Conservation (phyloP, 176 grass and related monocot genomes). For the Coix lacrymajobi region DNA sequence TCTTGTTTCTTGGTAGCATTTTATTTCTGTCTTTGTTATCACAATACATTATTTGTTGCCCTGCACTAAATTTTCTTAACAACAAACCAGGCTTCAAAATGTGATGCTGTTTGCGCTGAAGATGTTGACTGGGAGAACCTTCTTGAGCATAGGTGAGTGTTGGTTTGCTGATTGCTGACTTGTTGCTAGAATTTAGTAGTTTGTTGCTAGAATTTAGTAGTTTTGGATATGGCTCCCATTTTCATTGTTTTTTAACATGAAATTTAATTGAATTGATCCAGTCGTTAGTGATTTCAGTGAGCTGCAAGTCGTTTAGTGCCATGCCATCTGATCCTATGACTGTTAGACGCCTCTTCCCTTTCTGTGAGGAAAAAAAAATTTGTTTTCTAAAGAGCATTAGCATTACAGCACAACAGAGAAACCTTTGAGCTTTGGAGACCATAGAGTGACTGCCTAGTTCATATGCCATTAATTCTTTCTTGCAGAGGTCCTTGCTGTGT, state of each 20-base stretch:
- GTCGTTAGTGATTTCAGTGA: background rate
- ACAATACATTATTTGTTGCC: background rate
- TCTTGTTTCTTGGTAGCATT: background rate
- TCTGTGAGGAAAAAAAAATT: background rate
- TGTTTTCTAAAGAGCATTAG: background rate
- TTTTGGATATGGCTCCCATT: background rate
- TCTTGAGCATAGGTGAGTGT: constrained; percentile 59
- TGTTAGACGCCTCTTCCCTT: background rate
- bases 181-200: background rate
- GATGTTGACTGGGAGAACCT: constrained; percentile 88
- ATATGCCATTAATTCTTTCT: background rate
- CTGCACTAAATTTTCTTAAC: constrained; percentile 17
- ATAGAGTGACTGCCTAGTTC: background rate
- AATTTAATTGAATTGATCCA: background rate
- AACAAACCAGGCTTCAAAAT: constrained; percentile 52
- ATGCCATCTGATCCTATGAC: background rate
- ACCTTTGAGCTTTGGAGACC: background rate
- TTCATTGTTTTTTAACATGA: background rate
- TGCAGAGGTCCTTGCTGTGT: background rate
- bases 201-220: background rate
- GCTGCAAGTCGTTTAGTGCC: background rate
- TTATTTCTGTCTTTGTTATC: constrained; percentile 14
- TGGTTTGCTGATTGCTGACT: constrained; percentile 2
- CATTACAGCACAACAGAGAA: background rate
- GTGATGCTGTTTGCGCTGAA: constrained; percentile 66